These are phyloP conservation scores for Penicillium daleae DNA, from an alignment of 495 filamentous ascomycete species.

Conservation along the genomic window DNA sequence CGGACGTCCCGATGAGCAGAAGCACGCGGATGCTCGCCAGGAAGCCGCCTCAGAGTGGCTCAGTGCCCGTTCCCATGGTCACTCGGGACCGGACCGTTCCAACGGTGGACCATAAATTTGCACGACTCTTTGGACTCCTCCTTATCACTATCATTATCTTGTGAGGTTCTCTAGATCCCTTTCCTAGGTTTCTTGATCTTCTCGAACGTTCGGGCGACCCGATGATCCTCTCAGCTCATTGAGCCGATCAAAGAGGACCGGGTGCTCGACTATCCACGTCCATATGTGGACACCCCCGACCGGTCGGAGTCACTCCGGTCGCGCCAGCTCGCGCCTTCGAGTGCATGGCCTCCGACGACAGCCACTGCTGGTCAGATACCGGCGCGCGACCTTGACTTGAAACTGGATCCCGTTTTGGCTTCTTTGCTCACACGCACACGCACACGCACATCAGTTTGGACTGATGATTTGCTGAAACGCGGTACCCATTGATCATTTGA, in stretches of 20 bases:
- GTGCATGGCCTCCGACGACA: neutral
- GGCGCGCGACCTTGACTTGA: slow-evolving; percentile 10
- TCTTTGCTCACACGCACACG: slow-evolving; percentile 1
- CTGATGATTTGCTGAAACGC: slow-evolving; percentile 13
- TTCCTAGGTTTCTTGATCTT: neutral
- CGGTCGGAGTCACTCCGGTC: slow-evolving; percentile 23
- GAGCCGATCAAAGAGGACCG: slow-evolving; percentile 16
- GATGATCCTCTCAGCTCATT: slow-evolving; percentile 10
- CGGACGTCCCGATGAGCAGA: slow-evolving; percentile 44
- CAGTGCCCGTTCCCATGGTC: slow-evolving; percentile 54
- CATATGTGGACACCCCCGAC: slow-evolving; percentile 13
- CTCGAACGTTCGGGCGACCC: slow-evolving; percentile 22
- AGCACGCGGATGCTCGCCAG: slow-evolving; percentile 53
- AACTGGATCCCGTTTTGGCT: neutral
- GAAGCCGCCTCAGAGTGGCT: slow-evolving; percentile 69
- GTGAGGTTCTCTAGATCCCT: neutral
- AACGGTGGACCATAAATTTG: slow-evolving; percentile 39
- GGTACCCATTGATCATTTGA: neutral
- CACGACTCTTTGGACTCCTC: neutral
- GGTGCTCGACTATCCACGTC: slow-evolving; percentile 14
- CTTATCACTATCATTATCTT: neutral
- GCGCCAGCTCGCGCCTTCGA: slow-evolving; percentile 13
- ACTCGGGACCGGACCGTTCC: slow-evolving; percentile 44
- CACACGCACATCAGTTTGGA: slow-evolving; percentile 10
- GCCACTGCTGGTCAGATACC: slow-evolving; percentile 17